These are phyloP conservation scores for Cordyceps tenuipes DNA, from an alignment of 2,329 filamentous ascomycete genomes.

Conservation along the genomic window DNA sequence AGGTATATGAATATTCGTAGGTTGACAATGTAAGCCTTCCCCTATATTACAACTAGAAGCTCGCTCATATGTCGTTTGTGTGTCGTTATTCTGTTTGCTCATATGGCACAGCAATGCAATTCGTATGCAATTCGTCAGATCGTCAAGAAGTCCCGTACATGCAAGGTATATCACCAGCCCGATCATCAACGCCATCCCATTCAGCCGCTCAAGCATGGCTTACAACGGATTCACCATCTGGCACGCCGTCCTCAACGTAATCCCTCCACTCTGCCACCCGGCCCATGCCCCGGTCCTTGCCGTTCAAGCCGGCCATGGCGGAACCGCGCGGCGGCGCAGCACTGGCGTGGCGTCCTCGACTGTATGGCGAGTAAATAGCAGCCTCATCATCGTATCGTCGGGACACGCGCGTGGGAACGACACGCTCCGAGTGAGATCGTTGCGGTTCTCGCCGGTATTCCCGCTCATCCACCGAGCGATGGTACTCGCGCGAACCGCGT, in stretches of 20 bases:
- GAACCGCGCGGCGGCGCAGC: constrained; percentile 29
- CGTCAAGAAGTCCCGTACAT: background rate
- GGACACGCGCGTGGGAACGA: constrained; percentile 1
- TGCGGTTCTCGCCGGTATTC: background rate
- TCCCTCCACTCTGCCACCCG: constrained; percentile 41
- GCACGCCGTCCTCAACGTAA: constrained; percentile 37
- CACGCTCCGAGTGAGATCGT: constrained; percentile 8
- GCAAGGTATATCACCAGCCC: background rate
- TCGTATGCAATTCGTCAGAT: background rate
- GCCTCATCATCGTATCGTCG: constrained; percentile 25
- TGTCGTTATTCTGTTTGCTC: background rate
- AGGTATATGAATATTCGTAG: too few relatives aligned
- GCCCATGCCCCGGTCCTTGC: constrained; percentile 36
- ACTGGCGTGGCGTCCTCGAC: constrained; percentile 20
- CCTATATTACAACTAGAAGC: background rate
- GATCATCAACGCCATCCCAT: background rate
- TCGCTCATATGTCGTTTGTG: background rate
- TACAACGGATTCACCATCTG: constrained; percentile 23
- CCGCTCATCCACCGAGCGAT: background rate
- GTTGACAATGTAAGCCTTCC: too few relatives aligned
- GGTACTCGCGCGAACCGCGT: background rate
- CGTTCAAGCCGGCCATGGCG: constrained; percentile 39
- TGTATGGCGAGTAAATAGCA: constrained; percentile 20
- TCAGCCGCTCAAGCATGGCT: constrained; percentile 8
- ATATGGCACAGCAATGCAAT: background rate